Evolutionary conservation across 805 yeast species (phyloP).

Genomic region (Pichia eremophila): DNA sequence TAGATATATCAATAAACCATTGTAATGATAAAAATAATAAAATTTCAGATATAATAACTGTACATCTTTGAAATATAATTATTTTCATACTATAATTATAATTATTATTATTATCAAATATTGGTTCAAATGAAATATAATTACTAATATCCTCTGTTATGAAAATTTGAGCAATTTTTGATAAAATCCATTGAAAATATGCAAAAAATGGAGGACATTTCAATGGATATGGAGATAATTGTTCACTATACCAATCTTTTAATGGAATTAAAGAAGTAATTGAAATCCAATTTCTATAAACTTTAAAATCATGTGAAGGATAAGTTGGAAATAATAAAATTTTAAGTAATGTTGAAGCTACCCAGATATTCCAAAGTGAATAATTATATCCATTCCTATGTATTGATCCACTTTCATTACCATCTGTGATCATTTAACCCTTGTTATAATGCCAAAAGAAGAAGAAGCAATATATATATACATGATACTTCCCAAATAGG

Average conservation of each 20-base stretch:
- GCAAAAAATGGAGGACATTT: slow-evolving; percentile 99
- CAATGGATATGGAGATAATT: slow-evolving; percentile 80
- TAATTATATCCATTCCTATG: slow-evolving; percentile 22
- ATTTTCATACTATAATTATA: slow-evolving; percentile 76
- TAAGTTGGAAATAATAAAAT: slow-evolving; percentile 67
- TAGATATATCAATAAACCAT: slow-evolving; percentile 50
- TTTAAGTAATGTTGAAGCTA: slow-evolving; percentile 51
- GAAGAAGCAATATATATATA: no score
- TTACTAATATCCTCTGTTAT: slow-evolving; percentile 73
- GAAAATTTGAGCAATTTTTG: slow-evolving; percentile 60
- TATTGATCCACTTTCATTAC: not conserved
- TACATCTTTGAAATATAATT: slow-evolving; percentile 65
- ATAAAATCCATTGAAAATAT: slow-evolving; percentile 77
- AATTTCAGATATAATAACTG: slow-evolving; percentile 73
- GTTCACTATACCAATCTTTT: slow-evolving; percentile 73
- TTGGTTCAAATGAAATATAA: slow-evolving; percentile 49
- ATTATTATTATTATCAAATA: not conserved
- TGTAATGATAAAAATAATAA: slow-evolving; percentile 63
- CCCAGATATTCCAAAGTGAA: slow-evolving; percentile 59
- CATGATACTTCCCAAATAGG: no score
- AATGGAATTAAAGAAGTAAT: slow-evolving; percentile 72
- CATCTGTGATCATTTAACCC: not conserved
- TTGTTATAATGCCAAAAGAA: no score
- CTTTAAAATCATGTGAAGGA: slow-evolving; percentile 94
- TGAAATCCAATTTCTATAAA: slow-evolving; percentile 95